Base-by-base conservation (phyloP, 2,329 filamentous ascomycete genomes). In the Akanthomyces lecanii region DNA sequence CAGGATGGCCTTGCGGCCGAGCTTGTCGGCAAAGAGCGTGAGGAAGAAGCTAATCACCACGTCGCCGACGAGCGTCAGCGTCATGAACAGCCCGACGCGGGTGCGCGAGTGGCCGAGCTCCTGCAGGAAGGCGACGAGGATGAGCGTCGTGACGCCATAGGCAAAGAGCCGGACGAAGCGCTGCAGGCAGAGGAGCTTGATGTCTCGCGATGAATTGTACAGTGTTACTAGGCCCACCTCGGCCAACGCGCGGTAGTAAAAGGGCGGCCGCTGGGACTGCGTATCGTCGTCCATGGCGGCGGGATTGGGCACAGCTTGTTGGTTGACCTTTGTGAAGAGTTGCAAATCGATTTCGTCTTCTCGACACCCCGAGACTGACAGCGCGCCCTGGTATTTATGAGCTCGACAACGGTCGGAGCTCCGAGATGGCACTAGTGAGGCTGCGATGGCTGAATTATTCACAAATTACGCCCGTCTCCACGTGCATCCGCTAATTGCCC, bases 51-150 rank as follows among this genome's bases (percentile, higher is more conserved):
- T 87, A 65, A 88, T 82, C 48, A 77, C 69, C 4, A 83, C 79
- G 71, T 89, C 86, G 30, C 86, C 86, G 16, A 79, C 74, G 18
- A 89, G 73, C 0, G 86, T 89, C 65, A 88, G 70, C 0, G 85
- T 87, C 85, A 89, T 88, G 74, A 89, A 89, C 1, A 87, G 73
- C 3, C 86, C 86, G 64, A 85, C 83, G 38, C 74, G 75, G 0
- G 79, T 75, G 63, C 85, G 78, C 1, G 82, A 78, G 48, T 82
- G 77, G 10, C 73, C 77, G 1, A 87, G 75, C 2, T 74, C 76
- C 16, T 77, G 76, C 8, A 89, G 78, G 65, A 83, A 87, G 25
- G 81, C 75, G 12, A 84, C 85, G 5, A 87, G 78, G 62, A 87
- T 79, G 4, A 87, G 78, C 0, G 81, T 84, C 7, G 82, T 83